Evolutionary conservation across 768 basidiomycete species (phyloP).

Genomic region (Antrodiella citrinella): DNA sequence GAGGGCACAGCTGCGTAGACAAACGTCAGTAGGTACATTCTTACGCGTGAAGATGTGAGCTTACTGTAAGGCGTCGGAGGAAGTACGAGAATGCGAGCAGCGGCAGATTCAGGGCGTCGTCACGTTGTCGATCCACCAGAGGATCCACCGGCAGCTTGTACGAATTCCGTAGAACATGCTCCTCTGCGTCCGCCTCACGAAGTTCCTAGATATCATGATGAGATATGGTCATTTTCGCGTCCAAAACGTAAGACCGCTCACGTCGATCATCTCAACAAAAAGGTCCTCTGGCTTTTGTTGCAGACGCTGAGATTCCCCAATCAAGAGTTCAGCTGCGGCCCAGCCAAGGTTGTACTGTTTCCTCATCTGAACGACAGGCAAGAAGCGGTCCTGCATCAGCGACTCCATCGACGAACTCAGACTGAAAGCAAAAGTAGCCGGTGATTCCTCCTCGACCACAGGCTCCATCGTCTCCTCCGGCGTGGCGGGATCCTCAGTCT

Average conservation of each 20-base stretch:
- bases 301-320: constrained; percentile 34
- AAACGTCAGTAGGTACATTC: neutral
- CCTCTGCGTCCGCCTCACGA: constrained; percentile 34
- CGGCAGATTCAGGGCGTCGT: constrained; percentile 45
- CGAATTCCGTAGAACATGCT: constrained; percentile 28
- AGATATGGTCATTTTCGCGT: neutral
- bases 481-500: constrained; percentile 10
- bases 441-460: constrained; percentile 20
- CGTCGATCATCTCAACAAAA: constrained; percentile 24
- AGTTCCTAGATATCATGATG: constrained; percentile 13
- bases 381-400: constrained; percentile 47
- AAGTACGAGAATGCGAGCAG: constrained; percentile 60
- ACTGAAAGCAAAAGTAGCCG: constrained; percentile 36
- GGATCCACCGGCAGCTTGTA: constrained; percentile 52
- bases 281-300: constrained; percentile 36
- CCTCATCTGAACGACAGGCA: constrained; percentile 45
- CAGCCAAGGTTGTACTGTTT: constrained; percentile 48
- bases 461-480: constrained; percentile 6
- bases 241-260: too few species aligned
- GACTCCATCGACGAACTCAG: constrained; percentile 57
- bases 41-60: constrained; percentile 12
- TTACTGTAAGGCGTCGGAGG: constrained; percentile 51
- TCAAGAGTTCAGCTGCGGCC: constrained; percentile 58
- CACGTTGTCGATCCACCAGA: constrained; percentile 25
- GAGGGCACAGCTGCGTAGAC: constrained; percentile 45